Conservation (phyloP, 2,329 filamentous ascomycete genomes). For the Cladosporium phlei region DNA sequence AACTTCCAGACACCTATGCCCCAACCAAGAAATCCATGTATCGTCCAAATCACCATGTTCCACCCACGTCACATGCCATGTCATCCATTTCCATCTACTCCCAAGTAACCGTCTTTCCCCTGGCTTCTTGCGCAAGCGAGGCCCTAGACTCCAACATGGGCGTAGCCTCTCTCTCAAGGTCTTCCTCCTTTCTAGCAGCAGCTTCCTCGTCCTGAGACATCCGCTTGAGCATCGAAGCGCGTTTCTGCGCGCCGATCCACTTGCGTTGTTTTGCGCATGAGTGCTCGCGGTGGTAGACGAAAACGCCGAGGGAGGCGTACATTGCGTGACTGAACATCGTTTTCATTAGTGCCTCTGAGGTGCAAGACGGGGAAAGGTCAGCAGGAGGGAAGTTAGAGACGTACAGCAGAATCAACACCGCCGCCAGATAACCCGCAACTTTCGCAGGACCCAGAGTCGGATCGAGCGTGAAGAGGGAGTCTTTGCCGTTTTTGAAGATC, state of each 20-base stretch:
- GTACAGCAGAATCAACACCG: not conserved
- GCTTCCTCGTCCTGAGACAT: not conserved
- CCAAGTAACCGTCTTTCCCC: constrained; percentile 1
- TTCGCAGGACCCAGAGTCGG: not conserved
- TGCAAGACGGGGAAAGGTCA: no score
- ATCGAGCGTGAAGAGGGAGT: not conserved
- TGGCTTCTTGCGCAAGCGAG: not conserved
- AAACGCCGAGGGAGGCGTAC: not conserved
- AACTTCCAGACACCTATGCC: no score
- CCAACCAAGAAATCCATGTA: no score
- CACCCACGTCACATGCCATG: no score
- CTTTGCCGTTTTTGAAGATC: not conserved
- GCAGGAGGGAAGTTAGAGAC: not conserved
- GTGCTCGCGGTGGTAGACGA: not conserved
- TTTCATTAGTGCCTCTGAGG: no score
- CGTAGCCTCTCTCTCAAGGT: not conserved
- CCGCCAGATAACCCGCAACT: not conserved
- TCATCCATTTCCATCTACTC: not conserved
- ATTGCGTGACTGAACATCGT: not conserved
- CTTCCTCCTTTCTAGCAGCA: not conserved
- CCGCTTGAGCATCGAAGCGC: not conserved
- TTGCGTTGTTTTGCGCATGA: not conserved
- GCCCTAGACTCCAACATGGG: not conserved
- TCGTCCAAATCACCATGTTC: no score
- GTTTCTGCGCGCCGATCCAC: constrained; percentile 6